Conservation (phyloP, 2,329 filamentous ascomycete species). For the Metarhizium rileyi region DNA sequence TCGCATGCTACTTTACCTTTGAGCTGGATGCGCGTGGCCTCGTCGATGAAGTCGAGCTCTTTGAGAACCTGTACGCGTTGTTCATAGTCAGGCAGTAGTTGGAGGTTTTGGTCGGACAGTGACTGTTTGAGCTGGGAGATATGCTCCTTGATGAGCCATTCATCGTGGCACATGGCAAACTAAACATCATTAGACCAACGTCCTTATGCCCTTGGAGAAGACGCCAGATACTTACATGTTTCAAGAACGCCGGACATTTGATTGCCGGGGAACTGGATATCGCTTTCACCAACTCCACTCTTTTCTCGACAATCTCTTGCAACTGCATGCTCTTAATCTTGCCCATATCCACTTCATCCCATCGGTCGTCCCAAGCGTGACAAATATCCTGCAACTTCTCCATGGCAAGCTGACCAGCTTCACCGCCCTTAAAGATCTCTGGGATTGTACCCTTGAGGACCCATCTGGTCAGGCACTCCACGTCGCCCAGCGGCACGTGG, state of each 20-base stretch:
- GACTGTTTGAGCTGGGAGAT: conserved; percentile 78
- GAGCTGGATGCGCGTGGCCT: conserved; percentile 75
- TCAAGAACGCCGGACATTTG: conserved; percentile 68
- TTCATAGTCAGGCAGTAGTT: conserved; percentile 91
- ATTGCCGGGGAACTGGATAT: conserved; percentile 58
- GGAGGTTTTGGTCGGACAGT: conserved; percentile 93
- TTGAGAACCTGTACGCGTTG: conserved; percentile 87
- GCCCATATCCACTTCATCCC: conserved; percentile 76
- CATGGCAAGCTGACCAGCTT: conserved; percentile 44
- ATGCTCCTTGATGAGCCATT: conserved; percentile 93
- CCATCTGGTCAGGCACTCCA: conserved; percentile 77
- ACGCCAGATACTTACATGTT: conserved; percentile 59
- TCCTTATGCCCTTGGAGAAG: neutral
- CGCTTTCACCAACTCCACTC: conserved; percentile 51
- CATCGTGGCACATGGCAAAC: conserved; percentile 93
- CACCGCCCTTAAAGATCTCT: conserved; percentile 46
- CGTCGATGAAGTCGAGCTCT: conserved; percentile 87
- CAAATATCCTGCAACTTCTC: conserved; percentile 61
- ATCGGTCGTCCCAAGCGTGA: conserved; percentile 64
- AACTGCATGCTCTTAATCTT: conserved; percentile 75
- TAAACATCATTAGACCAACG: conserved; percentile 23
- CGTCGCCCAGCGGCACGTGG: conserved; percentile 63
- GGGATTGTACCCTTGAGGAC: conserved; percentile 48
- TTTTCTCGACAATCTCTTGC: conserved; percentile 67
- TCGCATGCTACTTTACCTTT: conserved; percentile 99